Base-by-base conservation (phyloP, 768 basidiomycete genomes). In the Pisolithus microcarpus region DNA sequence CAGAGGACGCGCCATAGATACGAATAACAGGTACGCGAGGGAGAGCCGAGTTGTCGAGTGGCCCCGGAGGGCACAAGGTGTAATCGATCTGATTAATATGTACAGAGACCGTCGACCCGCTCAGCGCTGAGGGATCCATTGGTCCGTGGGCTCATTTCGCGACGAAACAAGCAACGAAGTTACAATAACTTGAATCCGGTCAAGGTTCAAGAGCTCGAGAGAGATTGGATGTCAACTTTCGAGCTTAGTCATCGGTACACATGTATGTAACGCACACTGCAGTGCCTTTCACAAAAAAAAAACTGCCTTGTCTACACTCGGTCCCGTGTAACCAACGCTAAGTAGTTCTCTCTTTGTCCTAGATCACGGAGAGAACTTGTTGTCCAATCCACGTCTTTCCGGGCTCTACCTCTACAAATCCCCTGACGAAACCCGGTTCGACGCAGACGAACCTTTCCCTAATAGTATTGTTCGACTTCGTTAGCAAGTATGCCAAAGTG, bases 381-480 rank as follows among this genome's bases (percentile, higher is more conserved):
- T 81, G 78, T 2, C 90, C 91, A 28, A 80, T 66, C 89, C 91
- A 94, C 23, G 75, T 80, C 60, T 80, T 70, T 26, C 85, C 85
- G 7, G 83, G 71, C 38, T 71, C 74, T 7, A 92, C 66, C 46
- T 66, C 68, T 24, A 78, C 81, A 65, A 82, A 93, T 10, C 87
- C 86, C 40, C 79, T 70, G 4, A 91, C 92, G 65, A 77, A 76
- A 18, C 93, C 93, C 13, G 95, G 94, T 68, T 98, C 95, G 50
- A 96, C 82, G 58, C 95, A 97, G 38, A 96, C 77, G 63, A 82
- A 97, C 36, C 68, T 76, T 53, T 90, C 83, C 91, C 91, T 87
- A 52, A 37, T 16, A 52, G 1, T 5, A 5, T 34, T 15, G 34
- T 34, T 34, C 1, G 7, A 8, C 7, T 13, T 37, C 21, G 18